phyloP scores from a whole-genome alignment of 805 yeast genomes.

The Ogataea dorogensis region DNA sequence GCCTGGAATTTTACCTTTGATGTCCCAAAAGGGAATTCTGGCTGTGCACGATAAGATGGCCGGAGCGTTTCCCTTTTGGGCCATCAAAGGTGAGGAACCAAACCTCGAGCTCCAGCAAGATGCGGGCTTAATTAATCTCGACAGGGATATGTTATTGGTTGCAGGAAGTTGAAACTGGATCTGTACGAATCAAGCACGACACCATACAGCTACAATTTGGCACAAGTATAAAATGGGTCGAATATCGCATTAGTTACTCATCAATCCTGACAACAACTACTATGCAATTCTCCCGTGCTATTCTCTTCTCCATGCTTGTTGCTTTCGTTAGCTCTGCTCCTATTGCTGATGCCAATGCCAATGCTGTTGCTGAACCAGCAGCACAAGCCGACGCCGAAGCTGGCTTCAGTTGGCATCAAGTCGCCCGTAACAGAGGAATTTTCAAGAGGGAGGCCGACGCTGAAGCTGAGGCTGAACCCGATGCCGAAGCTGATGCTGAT shows the following conservation, averaged over 20 bases:
- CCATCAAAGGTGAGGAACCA: conserved; percentile 19
- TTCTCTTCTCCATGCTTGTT: conserved; percentile 9
- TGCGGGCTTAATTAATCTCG: not conserved
- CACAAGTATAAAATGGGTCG: conserved; percentile 12
- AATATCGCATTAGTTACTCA: no score
- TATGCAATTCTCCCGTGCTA: conserved; percentile 12
- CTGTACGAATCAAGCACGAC: not conserved
- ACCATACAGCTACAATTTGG: conserved; percentile 1
- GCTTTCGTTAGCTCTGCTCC: conserved; percentile 22
- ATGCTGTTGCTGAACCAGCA: conserved; percentile 19
- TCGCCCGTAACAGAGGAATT: conserved; percentile 18
- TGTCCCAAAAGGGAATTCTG: conserved; percentile 13
- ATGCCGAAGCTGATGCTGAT: conserved; percentile 1
- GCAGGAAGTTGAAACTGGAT: conserved; percentile 14
- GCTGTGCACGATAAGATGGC: conserved; percentile 6
- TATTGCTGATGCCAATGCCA: conserved; percentile 17
- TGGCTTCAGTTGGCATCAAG: conserved; percentile 13
- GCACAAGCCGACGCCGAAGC: conserved; percentile 20
- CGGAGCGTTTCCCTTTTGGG: conserved; percentile 23
- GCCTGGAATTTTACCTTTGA: conserved; percentile 13
- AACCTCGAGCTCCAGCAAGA: conserved; percentile 1
- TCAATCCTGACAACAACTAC: conserved; percentile 1
- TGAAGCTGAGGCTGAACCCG: conserved; percentile 24
- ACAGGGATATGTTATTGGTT: conserved; percentile 13
- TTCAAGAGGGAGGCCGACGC: conserved; percentile 34